Percentiles rank a stretch among this genome's conserved stretches.
These are phyloP conservation scores for Colletotrichum musae DNA, from an alignment of 2,329 filamentous ascomycete genomes.

Conservation along the genomic window DNA sequence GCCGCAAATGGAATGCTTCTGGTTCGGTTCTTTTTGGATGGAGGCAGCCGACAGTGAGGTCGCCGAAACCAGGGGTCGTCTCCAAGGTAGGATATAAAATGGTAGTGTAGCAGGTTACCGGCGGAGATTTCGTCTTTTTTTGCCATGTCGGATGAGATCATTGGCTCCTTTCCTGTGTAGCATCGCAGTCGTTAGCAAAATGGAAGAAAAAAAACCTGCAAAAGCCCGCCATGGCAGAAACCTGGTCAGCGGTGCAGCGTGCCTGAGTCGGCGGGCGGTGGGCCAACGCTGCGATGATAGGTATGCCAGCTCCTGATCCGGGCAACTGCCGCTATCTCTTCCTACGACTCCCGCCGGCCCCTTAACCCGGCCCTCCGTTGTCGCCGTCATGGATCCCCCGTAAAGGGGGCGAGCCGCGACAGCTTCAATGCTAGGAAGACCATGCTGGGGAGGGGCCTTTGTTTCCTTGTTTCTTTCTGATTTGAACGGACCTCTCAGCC, in stretches of 20 bases:
- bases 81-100: background rate
- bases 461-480: conserved; percentile 35
- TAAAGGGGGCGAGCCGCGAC: conserved; percentile 32
- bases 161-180: background rate
- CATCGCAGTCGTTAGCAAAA: background rate
- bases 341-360: conserved; percentile 17
- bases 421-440: conserved; percentile 26
- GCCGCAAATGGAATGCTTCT: no score
- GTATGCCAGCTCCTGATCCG: conserved; percentile 20
- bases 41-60: conserved; percentile 3
- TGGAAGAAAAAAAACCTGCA: background rate
- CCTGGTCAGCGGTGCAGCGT: conserved; percentile 1
- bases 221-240: conserved; percentile 26
- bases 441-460: conserved; percentile 12
- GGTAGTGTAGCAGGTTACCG: background rate
- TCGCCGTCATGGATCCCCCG: conserved; percentile 31
- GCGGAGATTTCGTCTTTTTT: background rate
- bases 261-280: conserved; percentile 3
- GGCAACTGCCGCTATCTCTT: conserved; percentile 36
- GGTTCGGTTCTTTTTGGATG: background rate
- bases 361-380: conserved; percentile 33
- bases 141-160: conserved; percentile 8
- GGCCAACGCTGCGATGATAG: conserved; percentile 13
- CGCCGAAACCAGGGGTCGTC: no score
- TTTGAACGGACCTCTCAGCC: conserved; percentile 30